Evolutionary conservation across 2,329 filamentous ascomycete species (phyloP).

Genomic region (Scytalidium sp.): DNA sequence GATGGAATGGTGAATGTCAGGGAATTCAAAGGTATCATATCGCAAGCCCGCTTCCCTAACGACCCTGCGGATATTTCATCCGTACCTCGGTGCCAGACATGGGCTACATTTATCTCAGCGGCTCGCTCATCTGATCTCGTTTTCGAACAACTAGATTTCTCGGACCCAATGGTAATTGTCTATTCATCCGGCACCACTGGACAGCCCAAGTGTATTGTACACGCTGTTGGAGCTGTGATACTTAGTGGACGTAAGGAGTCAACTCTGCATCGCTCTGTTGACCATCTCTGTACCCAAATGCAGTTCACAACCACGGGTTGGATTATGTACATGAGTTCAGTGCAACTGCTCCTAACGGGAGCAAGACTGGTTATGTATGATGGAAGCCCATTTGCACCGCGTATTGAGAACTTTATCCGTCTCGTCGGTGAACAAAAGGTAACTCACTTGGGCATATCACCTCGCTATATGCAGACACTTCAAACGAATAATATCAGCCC

Average conservation of each 20-base stretch:
- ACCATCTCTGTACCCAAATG: slow-evolving; percentile 38
- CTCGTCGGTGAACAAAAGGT: not conserved
- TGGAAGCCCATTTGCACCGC: not conserved
- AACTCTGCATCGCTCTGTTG: slow-evolving; percentile 43
- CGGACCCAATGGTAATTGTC: slow-evolving; percentile 76
- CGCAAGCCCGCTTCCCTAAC: not conserved
- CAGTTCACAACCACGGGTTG: slow-evolving; percentile 67
- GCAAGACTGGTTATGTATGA: not conserved
- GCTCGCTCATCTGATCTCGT: slow-evolving; percentile 35
- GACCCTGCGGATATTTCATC: not conserved
- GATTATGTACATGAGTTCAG: slow-evolving; percentile 76
- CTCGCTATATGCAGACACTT: not conserved
- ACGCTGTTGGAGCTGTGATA: slow-evolving; percentile 63
- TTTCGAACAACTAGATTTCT: slow-evolving; percentile 36
- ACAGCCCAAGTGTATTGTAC: slow-evolving; percentile 78
- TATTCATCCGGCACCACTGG: slow-evolving; percentile 86
- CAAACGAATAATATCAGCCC: not conserved
- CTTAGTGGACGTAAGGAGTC: slow-evolving; percentile 59
- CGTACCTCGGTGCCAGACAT: not conserved
- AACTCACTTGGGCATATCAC: not conserved
- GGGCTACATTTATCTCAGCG: not conserved
- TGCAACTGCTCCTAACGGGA: slow-evolving; percentile 40
- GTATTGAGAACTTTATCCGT: not conserved
- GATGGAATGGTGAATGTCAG: not conserved
- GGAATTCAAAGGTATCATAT: not conserved